Percentiles rank a stretch among this genome's conserved stretches.
Evolutionary conservation across 2,329 filamentous ascomycete genomes (phyloP).

Genomic region (Fusarium verticillioides): DNA sequence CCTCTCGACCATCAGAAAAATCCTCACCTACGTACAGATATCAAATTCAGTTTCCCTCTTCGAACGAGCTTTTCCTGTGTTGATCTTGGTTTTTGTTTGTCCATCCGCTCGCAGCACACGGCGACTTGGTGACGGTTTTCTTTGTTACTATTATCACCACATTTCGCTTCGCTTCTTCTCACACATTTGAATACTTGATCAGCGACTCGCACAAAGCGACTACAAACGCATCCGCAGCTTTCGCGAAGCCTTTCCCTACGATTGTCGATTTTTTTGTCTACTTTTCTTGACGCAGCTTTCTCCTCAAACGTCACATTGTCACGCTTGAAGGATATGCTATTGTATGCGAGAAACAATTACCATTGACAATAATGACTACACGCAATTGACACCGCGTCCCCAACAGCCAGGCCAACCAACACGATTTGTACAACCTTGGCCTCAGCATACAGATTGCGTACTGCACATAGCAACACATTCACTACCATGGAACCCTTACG

Average conservation of each 20-base stretch:
- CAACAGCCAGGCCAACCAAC: constrained; percentile 31
- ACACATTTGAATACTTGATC: constrained; percentile 24
- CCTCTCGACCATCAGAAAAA: constrained; percentile 31
- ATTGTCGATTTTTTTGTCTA: constrained; percentile 22
- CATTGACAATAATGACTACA: constrained; percentile 46
- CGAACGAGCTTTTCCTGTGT: constrained; percentile 7
- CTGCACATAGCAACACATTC: constrained; percentile 17
- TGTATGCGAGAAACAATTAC: constrained; percentile 39
- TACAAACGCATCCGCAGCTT: constrained; percentile 13
- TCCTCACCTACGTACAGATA: constrained; percentile 17
- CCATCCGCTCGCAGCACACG: constrained; percentile 11
- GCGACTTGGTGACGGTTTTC: constrained; percentile 23
- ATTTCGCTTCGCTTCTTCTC: constrained; percentile 29
- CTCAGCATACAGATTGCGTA: constrained; percentile 19
- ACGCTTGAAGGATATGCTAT: constrained; percentile 39
- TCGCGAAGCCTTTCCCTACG: constrained; percentile 15
- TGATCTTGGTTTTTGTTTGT: constrained; percentile 23
- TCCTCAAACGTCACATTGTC: constrained; percentile 1
- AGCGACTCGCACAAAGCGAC: constrained; percentile 15
- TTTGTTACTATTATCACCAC: constrained; percentile 26
- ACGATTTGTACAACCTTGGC: constrained; percentile 23
- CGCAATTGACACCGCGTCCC: constrained; percentile 43
- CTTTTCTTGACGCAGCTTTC: constrained; percentile 2
- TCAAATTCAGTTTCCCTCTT: constrained; percentile 22
- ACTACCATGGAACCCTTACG: constrained; percentile 64